Evolutionary conservation across 306 rosid species (phyloP).

Genomic region (Amphicarpaea edgeworthii): DNA sequence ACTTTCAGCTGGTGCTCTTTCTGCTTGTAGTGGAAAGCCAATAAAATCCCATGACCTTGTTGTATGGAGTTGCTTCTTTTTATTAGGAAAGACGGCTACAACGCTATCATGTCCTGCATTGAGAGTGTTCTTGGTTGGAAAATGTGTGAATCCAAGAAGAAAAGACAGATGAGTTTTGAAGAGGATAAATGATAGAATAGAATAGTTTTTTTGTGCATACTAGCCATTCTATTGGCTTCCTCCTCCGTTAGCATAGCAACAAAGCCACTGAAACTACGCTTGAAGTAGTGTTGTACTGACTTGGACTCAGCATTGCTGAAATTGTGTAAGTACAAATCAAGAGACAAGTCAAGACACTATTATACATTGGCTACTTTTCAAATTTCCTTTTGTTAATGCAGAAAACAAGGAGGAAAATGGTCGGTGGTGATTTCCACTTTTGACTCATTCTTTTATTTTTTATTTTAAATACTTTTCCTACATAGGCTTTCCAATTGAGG

Average conservation of each 20-base stretch:
- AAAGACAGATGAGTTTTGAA: not conserved
- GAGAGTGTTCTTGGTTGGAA: not conserved
- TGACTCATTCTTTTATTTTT: not conserved
- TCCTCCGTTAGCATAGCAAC: constrained; percentile 49
- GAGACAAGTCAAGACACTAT: not conserved
- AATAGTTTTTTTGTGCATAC: constrained; percentile 40
- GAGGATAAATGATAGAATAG: not conserved
- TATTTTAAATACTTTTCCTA: not conserved
- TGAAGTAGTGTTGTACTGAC: constrained; percentile 43
- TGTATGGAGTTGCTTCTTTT: constrained; percentile 50
- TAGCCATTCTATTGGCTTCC: constrained; percentile 50
- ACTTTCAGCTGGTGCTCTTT: constrained; percentile 40
- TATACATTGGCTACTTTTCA: not conserved
- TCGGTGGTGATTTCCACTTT: not conserved
- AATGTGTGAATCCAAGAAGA: not conserved
- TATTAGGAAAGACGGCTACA: constrained; percentile 59
- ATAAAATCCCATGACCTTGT: constrained; percentile 73
- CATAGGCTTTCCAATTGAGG: not conserved
- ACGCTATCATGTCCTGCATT: constrained; percentile 56
- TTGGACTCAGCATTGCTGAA: constrained; percentile 38
- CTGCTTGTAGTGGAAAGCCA: constrained; percentile 48
- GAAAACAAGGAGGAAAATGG: not conserved
- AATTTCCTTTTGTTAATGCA: not conserved
- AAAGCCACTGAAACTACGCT: constrained; percentile 59
- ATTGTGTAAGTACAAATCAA: constrained; percentile 1